Percentiles rank a stretch among this genome's conserved stretches.
Evolutionary conservation across 352 stramenopile genomes (phyloP).

Genomic region (Phytophthora foliorum): DNA sequence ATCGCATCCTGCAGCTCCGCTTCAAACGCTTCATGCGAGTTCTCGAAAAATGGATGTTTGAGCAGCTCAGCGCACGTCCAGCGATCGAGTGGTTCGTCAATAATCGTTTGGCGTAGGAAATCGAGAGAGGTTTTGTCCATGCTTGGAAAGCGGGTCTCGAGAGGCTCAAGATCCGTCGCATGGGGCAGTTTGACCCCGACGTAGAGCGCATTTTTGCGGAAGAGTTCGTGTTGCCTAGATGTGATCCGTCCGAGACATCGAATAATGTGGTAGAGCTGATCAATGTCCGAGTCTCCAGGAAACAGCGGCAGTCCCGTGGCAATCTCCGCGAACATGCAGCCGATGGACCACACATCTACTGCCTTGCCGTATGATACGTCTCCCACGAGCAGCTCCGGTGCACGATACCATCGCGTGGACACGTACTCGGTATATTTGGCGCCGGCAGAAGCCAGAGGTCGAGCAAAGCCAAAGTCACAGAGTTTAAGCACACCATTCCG

Average conservation of each 20-base stretch:
- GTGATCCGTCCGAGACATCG: slow-evolving; percentile 80
- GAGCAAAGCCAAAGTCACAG: slow-evolving; percentile 90
- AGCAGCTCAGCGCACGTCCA: slow-evolving; percentile 86
- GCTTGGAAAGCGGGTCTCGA: slow-evolving; percentile 70
- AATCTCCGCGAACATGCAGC: slow-evolving; percentile 97
- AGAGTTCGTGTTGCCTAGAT: slow-evolving; percentile 80
- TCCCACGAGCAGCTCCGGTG: slow-evolving; percentile 93
- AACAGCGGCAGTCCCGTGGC: slow-evolving; percentile 97
- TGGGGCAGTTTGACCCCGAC: slow-evolving; percentile 82
- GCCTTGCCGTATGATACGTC: slow-evolving; percentile 94
- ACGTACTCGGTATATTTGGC: slow-evolving; percentile 92
- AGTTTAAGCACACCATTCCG: slow-evolving; percentile 95
- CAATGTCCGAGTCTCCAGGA: slow-evolving; percentile 97
- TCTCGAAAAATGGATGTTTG: slow-evolving; percentile 79
- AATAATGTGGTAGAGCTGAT: slow-evolving; percentile 93
- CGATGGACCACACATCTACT: slow-evolving; percentile 98
- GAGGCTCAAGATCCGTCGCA: slow-evolving; percentile 61
- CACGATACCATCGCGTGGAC: slow-evolving; percentile 95
- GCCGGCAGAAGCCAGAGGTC: slow-evolving; percentile 68
- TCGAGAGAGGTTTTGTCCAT: slow-evolving; percentile 76
- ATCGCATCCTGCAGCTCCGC: slow-evolving; percentile 79
- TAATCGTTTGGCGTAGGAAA: slow-evolving; percentile 78
- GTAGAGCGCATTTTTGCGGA: slow-evolving; percentile 86
- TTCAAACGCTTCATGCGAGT: slow-evolving; percentile 64
- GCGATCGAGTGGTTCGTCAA: slow-evolving; percentile 80